Conservation (phyloP, 305 asterid genomes). For the Coffea humblotiana region DNA sequence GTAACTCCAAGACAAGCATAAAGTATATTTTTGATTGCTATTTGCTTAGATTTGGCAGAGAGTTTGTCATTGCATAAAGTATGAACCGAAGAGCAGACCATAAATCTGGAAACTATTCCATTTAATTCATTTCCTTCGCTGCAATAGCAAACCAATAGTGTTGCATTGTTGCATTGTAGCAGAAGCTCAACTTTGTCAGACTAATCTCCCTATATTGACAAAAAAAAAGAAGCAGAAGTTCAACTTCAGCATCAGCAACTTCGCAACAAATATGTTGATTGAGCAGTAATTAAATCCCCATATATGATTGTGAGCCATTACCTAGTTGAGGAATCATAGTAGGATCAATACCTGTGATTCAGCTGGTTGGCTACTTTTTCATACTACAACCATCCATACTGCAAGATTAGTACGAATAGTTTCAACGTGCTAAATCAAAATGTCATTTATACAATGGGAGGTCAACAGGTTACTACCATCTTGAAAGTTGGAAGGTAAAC, state of each 20-base stretch:
- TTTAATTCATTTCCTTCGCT: conserved; percentile 27
- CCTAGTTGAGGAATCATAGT: conserved; percentile 2
- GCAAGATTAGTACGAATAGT: conserved; percentile 7
- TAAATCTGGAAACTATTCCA: conserved; percentile 17
- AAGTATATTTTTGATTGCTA: conserved; percentile 17
- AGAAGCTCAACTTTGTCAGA: background rate
- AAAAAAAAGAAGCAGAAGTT: background rate
- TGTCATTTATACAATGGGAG: background rate
- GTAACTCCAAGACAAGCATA: too few relatives aligned
- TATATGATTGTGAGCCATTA: background rate
- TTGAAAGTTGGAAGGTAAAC: background rate
- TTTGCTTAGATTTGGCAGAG: conserved; percentile 15
- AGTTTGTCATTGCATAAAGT: conserved; percentile 25
- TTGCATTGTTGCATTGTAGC: conserved; percentile 3
- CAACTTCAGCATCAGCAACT: background rate
- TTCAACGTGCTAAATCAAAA: background rate
- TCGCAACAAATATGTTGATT: background rate
- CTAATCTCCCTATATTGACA: conserved; percentile 9
- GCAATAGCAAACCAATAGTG: conserved; percentile 20
- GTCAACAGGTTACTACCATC: background rate
- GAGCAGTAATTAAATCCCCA: background rate
- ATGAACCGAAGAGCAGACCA: conserved; percentile 17
- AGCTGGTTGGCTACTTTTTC: conserved; percentile 32
- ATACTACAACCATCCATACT: conserved; percentile 47
- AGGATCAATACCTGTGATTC: conserved; percentile 23